Conservation (phyloP, 257 asterid species). For the Gentiana straminea region DNA sequence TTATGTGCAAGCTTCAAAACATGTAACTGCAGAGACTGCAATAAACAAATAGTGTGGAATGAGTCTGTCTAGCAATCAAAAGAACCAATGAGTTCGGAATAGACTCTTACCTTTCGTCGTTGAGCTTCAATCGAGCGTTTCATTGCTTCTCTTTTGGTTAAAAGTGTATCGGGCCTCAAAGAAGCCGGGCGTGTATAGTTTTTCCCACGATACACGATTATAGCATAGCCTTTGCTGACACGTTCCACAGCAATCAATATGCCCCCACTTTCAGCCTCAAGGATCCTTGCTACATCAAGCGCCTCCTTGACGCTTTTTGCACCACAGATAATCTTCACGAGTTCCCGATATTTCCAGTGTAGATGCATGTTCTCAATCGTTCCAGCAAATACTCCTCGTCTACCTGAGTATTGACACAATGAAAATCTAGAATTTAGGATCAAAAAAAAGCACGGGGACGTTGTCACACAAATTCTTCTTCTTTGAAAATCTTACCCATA, state of each 20-base stretch:
- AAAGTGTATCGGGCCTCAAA: conserved; percentile 86
- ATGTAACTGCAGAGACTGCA: conserved; percentile 90
- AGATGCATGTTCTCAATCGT: conserved; percentile 97
- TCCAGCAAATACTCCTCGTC: conserved; percentile 97
- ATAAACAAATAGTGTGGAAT: not conserved
- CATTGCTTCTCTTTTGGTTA: conserved; percentile 87
- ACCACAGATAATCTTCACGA: conserved; percentile 80
- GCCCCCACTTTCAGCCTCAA: conserved; percentile 96
- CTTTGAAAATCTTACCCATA: conserved; percentile 48
- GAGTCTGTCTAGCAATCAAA: no score
- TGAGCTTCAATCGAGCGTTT: conserved; percentile 87
- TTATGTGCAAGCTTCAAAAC: conserved; percentile 74
- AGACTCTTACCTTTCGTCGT: conserved; percentile 56
- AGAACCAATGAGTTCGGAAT: no score
- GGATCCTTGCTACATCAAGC: conserved; percentile 53
- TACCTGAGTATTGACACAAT: conserved; percentile 41
- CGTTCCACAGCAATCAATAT: conserved; percentile 88
- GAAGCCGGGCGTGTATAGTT: conserved; percentile 82
- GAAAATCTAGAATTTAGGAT: conserved; percentile 1
- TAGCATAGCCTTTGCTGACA: conserved; percentile 74
- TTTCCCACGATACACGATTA: conserved; percentile 90
- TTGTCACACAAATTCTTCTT: not conserved
- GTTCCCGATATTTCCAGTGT: conserved; percentile 97
- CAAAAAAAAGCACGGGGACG: not conserved
- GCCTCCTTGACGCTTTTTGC: conserved; percentile 60